Percentiles rank a stretch among this genome's conserved stretches.
These are phyloP conservation scores for Terana coerulea DNA, from an alignment of 768 basidiomycete species.

Conservation along the genomic window DNA sequence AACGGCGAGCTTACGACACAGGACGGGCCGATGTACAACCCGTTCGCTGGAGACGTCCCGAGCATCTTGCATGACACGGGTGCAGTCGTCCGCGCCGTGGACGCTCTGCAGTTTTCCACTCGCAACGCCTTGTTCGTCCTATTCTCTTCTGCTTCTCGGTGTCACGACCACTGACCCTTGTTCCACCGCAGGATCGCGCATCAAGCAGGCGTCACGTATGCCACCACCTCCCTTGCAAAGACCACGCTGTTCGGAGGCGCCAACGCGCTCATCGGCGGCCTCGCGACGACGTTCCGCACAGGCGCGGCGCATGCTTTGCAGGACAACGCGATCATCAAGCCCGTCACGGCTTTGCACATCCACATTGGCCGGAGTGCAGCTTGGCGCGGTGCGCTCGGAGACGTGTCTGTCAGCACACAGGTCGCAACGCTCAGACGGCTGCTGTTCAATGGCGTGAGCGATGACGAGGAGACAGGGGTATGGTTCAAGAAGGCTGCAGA, in stretches of 20 bases:
- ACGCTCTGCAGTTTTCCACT: conserved; percentile 68
- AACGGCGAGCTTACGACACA: conserved; percentile 61
- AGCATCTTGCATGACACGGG: conserved; percentile 47
- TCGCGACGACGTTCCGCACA: conserved; percentile 42
- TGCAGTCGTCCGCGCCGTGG: conserved; percentile 59
- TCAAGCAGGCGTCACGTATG: conserved; percentile 46
- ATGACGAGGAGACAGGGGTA: conserved; percentile 26
- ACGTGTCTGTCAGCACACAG: conserved; percentile 69
- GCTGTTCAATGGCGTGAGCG: conserved; percentile 40
- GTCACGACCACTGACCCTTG: background rate
- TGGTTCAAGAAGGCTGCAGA: conserved; percentile 37
- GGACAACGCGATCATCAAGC: conserved; percentile 38
- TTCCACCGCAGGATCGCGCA: conserved; percentile 52
- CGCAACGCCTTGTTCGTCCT: conserved; percentile 64
- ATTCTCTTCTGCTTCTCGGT: conserved; percentile 2
- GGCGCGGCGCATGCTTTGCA: conserved; percentile 37
- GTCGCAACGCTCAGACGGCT: conserved; percentile 69
- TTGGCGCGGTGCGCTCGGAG: conserved; percentile 12
- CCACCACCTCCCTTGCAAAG: conserved; percentile 34
- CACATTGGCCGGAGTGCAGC: conserved; percentile 29
- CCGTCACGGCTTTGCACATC: conserved; percentile 43
- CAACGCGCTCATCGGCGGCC: conserved; percentile 33
- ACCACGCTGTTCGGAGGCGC: conserved; percentile 19
- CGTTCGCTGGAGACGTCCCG: conserved; percentile 44
- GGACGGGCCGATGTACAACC: conserved; percentile 62